phyloP scores from a whole-genome alignment of 1,139 yeast genomes.

The Magnusiomyces magnusii region DNA sequence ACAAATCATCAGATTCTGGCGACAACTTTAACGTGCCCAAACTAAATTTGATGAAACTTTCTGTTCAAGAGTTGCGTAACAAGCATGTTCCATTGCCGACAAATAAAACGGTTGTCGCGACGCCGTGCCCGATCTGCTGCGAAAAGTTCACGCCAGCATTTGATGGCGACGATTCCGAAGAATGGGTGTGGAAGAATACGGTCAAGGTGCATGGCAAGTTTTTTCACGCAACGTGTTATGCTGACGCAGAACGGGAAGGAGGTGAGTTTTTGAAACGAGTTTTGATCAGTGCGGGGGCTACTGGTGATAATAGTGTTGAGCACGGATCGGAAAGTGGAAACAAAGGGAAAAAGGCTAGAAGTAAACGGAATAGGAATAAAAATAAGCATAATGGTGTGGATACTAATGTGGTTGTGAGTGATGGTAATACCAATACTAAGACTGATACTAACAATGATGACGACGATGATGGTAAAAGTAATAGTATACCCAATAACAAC shows the following conservation, averaged over 20 bases:
- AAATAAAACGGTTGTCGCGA: slow-evolving; percentile 56
- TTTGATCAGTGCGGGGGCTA: not conserved
- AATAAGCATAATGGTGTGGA: not conserved
- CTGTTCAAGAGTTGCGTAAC: slow-evolving; percentile 22
- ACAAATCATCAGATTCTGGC: not conserved
- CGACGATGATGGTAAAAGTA: not conserved
- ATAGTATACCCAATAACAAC: not conserved
- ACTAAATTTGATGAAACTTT: slow-evolving; percentile 2
- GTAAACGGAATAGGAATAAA: not conserved
- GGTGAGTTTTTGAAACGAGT: slow-evolving; percentile 6
- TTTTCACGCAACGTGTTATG: slow-evolving; percentile 75
- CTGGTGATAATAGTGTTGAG: not conserved
- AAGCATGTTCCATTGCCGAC: slow-evolving; percentile 52
- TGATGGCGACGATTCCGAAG: slow-evolving; percentile 84
- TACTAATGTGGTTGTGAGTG: too few species aligned
- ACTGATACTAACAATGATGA: not conserved
- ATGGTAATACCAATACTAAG: slow-evolving; percentile 7
- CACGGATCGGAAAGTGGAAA: not conserved
- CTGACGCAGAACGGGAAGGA: slow-evolving; percentile 51
- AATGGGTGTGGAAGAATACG: slow-evolving; percentile 93
- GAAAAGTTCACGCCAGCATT: slow-evolving; percentile 74
- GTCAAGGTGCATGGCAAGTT: slow-evolving; percentile 60
- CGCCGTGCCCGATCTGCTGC: slow-evolving; percentile 79
- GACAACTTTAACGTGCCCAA: not conserved
- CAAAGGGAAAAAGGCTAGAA: not conserved